Evolutionary conservation across 257 asterid species (phyloP).

Genomic region (Solanum pinnatisectum): DNA sequence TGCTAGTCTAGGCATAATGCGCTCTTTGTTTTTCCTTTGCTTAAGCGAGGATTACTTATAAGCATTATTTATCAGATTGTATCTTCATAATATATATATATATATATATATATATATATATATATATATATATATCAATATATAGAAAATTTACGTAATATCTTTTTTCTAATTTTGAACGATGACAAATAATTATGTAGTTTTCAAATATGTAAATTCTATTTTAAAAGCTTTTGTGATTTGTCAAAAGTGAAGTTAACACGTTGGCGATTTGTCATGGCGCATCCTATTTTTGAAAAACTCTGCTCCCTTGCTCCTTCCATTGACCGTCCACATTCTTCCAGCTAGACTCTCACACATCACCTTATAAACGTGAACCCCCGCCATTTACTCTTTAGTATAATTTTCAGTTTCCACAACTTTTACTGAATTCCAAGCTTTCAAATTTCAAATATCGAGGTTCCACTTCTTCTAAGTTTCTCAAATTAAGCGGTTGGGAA

Average conservation of each 20-base stretch:
- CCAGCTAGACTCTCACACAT: background rate
- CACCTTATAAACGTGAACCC: background rate
- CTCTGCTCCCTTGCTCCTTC: constrained; percentile 3
- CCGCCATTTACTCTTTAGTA: background rate
- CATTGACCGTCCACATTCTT: background rate
- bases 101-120: too few relatives aligned
- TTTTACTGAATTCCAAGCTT: background rate
- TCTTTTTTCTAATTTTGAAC: background rate
- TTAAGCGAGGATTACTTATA: background rate
- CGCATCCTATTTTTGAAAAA: constrained; percentile 28
- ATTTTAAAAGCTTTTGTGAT: too few relatives aligned
- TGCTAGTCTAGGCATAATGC: too few relatives aligned
- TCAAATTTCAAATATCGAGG: background rate
- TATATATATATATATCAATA: background rate
- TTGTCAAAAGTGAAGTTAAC: background rate
- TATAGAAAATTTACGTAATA: background rate
- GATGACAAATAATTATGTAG: too few relatives aligned
- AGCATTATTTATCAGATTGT: background rate
- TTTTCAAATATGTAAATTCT: too few relatives aligned
- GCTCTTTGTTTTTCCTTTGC: background rate
- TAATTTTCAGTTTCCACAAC: background rate
- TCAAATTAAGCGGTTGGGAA: background rate
- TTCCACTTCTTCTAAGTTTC: background rate
- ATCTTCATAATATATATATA: background rate
- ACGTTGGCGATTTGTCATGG: constrained; percentile 19